Conservation (phyloP, 495 filamentous ascomycete genomes). For the Cercophora samala region DNA sequence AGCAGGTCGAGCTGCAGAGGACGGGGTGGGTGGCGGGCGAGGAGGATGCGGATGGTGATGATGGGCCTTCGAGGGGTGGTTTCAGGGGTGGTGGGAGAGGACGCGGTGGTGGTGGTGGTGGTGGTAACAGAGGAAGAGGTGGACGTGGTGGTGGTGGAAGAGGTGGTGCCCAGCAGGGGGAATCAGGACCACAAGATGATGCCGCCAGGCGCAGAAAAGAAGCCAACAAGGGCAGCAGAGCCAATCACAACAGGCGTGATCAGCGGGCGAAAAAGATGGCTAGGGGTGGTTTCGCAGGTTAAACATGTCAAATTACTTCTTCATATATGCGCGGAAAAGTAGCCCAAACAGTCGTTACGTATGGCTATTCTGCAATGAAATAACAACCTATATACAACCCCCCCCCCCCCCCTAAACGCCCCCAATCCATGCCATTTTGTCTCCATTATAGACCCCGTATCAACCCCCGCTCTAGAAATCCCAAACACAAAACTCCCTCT, state of each 20-base stretch:
- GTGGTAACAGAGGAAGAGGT: constrained; percentile 44
- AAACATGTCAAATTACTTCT: background rate
- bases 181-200: constrained; percentile 53
- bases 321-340: no score
- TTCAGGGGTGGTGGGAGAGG: constrained; percentile 32
- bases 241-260: constrained; percentile 66
- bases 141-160: constrained; percentile 50
- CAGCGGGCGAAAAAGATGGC: constrained; percentile 77
- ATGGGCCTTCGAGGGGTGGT: constrained; percentile 12
- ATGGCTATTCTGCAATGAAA: background rate
- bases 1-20: constrained; percentile 57
- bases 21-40: constrained; percentile 59
- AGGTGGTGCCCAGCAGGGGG: constrained; percentile 52
- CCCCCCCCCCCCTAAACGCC: background rate
- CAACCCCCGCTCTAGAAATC: constrained; percentile 51
- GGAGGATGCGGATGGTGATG: constrained; percentile 47
- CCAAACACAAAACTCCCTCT: constrained; percentile 68
- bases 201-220: constrained; percentile 58
- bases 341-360: no score
- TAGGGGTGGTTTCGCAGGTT: constrained; percentile 54
- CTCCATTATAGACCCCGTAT: background rate
- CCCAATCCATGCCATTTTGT: background rate
- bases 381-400: background rate
- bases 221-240: constrained; percentile 58
- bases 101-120: constrained; percentile 48